phyloP scores from a whole-genome alignment of 768 basidiomycete genomes.

The Podaxis sp. region DNA sequence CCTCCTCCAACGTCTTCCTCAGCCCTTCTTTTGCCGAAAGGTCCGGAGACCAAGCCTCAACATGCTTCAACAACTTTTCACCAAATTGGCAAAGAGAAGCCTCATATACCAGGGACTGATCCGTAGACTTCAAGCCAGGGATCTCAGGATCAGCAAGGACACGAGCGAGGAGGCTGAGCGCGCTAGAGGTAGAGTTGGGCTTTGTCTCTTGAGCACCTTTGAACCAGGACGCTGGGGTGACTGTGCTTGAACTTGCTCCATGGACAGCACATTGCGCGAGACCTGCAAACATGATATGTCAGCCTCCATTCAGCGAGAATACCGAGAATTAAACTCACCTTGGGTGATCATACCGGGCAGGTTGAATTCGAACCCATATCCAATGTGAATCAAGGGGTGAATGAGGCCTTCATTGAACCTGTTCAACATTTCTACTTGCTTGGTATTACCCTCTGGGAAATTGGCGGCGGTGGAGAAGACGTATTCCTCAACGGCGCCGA shows the following conservation, averaged over 20 bases:
- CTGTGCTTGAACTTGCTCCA: constrained; percentile 20
- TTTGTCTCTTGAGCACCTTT: not conserved
- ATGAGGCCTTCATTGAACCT: constrained; percentile 56
- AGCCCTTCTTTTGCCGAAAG: constrained; percentile 28
- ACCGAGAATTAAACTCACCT: constrained; percentile 36
- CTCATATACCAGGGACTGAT: constrained; percentile 20
- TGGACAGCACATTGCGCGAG: constrained; percentile 59
- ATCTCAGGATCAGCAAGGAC: constrained; percentile 13
- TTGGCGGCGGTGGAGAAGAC: constrained; percentile 57
- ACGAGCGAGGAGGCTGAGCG: constrained; percentile 12
- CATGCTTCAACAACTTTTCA: constrained; percentile 34
- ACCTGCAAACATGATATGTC: constrained; percentile 33
- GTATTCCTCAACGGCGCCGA: constrained; percentile 53
- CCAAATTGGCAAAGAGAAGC: constrained; percentile 36
- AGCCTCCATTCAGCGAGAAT: not conserved
- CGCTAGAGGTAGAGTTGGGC: constrained; percentile 6
- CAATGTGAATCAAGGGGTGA: constrained; percentile 66
- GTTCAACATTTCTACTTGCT: constrained; percentile 42
- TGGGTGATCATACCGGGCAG: constrained; percentile 60
- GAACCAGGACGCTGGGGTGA: constrained; percentile 29
- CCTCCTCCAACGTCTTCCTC: constrained; percentile 58
- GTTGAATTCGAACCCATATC: constrained; percentile 64
- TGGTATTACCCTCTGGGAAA: constrained; percentile 27
- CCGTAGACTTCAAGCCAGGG: not conserved
- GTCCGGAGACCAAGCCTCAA: constrained; percentile 41